Percentiles rank a stretch among this genome's conserved stretches.
phyloP scores from a whole-genome alignment of 2,329 filamentous ascomycete species.

The Cladosporium colombiae region DNA sequence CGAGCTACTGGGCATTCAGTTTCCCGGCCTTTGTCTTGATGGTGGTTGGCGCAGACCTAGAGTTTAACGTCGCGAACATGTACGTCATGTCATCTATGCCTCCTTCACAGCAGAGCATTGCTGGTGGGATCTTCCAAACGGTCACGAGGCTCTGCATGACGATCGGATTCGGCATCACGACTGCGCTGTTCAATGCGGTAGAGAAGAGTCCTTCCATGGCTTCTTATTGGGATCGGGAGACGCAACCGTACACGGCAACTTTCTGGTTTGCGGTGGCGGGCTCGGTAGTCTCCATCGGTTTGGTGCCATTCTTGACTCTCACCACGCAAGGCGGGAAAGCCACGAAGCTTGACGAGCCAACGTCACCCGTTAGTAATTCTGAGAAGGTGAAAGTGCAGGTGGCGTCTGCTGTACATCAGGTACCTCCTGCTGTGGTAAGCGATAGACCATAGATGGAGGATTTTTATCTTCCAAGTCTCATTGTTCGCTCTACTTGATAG shows the following conservation, averaged over 20 bases:
- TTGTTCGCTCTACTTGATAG: no score
- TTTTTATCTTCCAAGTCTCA: no score
- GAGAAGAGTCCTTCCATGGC: conserved; percentile 35
- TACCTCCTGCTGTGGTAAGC: not conserved
- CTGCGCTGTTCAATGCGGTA: conserved; percentile 58
- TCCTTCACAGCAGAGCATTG: conserved; percentile 63
- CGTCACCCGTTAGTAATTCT: not conserved
- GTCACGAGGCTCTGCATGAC: conserved; percentile 62
- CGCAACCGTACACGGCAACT: conserved; percentile 53
- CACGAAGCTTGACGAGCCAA: conserved; percentile 11
- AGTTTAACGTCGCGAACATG: conserved; percentile 73
- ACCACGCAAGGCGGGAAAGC: conserved; percentile 52
- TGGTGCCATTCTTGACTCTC: conserved; percentile 56
- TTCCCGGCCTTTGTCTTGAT: conserved; percentile 63
- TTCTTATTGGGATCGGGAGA: conserved; percentile 46
- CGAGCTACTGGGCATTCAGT: conserved; percentile 65
- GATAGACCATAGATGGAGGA: not conserved
- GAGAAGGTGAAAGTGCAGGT: conserved; percentile 39
- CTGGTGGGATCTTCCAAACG: conserved; percentile 69
- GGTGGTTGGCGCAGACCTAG: conserved; percentile 67
- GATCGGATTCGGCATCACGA: conserved; percentile 62
- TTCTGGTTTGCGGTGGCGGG: conserved; percentile 54
- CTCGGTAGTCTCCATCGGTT: conserved; percentile 46
- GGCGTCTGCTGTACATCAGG: conserved; percentile 34
- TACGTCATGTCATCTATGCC: conserved; percentile 69